Evolutionary conservation across 306 rosid genomes (phyloP), one percentile per base, ranked within the genome.

Genomic region (Rubus idaeus): DNA sequence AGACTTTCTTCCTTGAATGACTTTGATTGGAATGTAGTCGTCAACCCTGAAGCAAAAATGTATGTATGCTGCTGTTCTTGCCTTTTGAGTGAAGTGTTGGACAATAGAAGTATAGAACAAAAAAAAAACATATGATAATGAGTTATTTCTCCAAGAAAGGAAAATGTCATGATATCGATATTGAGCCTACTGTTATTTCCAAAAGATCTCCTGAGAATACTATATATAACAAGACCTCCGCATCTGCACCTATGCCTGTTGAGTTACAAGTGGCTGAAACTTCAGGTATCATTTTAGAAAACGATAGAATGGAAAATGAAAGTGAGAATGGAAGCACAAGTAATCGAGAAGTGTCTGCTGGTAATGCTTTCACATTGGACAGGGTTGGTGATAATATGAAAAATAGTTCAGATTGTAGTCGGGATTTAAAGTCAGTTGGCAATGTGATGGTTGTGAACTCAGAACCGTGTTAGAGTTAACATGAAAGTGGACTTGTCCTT

Each of bases 211-310:
- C 75, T 64, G 55, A 85, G 42, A 68, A 75, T 45, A 17, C 20
- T 67, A 26, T 78, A 46, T 73, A 66, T 76, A 55, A 40, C 46
- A 66, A 73, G 35, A 42, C 45, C 51, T 56, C 49, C 65, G 68
- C 76, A 16, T 76, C 58, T 58, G 69, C 71, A 35, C 73, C 82
- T 57, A 61, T 67, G 73, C 74, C 83, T 6, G 73, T 53, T 74
- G 69, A 80, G 41, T 71, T 74, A 53, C 76, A 64, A 75, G 51
- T 47, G 57, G 75, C 61, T 73, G 80, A 79, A 78, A 77, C 67
- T 75, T 51, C 65, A 53, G 71, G 57, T 64, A 56, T 50, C 75
- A 70, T 72, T 37, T 45, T 47, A 68, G 83, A 67, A 64, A 77
- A 75, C 69, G 79, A 64, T 61, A 70, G 42, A 52, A 80, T 67